These are phyloP conservation scores for Leucogyrophana mollusca DNA, from an alignment of 768 basidiomycete genomes.

Conservation along the genomic window DNA sequence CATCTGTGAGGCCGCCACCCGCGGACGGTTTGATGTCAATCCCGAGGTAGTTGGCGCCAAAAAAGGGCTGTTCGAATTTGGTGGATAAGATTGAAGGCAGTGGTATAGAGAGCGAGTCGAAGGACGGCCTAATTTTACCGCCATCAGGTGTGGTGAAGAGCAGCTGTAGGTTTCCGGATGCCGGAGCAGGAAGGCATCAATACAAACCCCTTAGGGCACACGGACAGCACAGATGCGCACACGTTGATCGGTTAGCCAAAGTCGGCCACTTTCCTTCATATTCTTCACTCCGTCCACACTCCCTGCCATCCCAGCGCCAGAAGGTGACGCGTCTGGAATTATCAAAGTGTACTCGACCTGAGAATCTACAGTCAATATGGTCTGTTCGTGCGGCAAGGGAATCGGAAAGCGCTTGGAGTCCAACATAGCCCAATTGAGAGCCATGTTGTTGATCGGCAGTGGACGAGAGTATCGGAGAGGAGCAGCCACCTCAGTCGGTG, in stretches of 20 bases:
- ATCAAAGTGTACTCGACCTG: slow-evolving; percentile 58
- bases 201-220: neutral
- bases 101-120: slow-evolving; percentile 53
- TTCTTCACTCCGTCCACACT: slow-evolving; percentile 56
- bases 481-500: too few relatives aligned
- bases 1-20: slow-evolving; percentile 64
- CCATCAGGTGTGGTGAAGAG: slow-evolving; percentile 50
- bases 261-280: slow-evolving; percentile 55
- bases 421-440: slow-evolving; percentile 78
- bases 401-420: slow-evolving; percentile 53
- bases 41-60: slow-evolving; percentile 64
- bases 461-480: too few relatives aligned
- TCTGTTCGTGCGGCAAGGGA: slow-evolving; percentile 62
- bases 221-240: slow-evolving; percentile 38
- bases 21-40: slow-evolving; percentile 67
- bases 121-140: slow-evolving; percentile 18
- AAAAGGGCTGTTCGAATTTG: slow-evolving; percentile 73
- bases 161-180: slow-evolving; percentile 48
- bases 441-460: too few relatives aligned
- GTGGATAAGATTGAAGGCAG: slow-evolving; percentile 65
- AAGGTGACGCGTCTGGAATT: slow-evolving; percentile 54
- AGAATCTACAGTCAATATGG: slow-evolving; percentile 47
- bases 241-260: slow-evolving; percentile 71
- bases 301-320: slow-evolving; percentile 40
- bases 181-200: slow-evolving; percentile 2